phyloP scores from a whole-genome alignment of 139 green algal genomes.

The Haematococcus lacustris region DNA sequence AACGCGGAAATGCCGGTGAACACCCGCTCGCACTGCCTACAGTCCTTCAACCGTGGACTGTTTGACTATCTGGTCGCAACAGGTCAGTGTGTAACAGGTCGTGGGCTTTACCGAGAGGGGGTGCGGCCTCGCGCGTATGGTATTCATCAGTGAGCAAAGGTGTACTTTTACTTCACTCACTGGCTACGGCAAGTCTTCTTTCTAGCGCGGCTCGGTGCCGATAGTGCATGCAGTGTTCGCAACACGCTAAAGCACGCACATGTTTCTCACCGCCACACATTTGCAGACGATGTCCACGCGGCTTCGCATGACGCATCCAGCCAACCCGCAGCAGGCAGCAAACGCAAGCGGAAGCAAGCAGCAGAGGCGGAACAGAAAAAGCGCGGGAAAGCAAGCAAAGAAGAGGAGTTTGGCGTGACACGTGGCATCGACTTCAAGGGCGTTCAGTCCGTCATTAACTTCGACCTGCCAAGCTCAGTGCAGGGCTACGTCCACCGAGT shows the following conservation, averaged over 20 bases:
- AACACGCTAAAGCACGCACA: too few species aligned
- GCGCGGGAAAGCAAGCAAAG: slow-evolving; percentile 29
- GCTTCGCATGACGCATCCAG: slow-evolving; percentile 10
- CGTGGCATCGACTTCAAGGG: slow-evolving; percentile 95
- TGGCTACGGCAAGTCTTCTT: too few species aligned
- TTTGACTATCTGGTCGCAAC: slow-evolving; percentile 93
- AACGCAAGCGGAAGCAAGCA: slow-evolving; percentile 3
- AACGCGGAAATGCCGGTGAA: slow-evolving; percentile 84
- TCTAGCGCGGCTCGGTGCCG: not conserved
- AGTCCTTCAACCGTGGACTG: slow-evolving; percentile 60
- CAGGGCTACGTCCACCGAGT: slow-evolving; percentile 81
- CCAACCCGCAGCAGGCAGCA: not conserved
- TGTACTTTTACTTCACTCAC: too few species aligned
- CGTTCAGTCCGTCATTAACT: slow-evolving; percentile 88
- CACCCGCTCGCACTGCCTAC: slow-evolving; percentile 50
- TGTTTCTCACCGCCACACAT: not conserved
- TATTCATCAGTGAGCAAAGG: too few species aligned
- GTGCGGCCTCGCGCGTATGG: too few species aligned
- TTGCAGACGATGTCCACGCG: slow-evolving; percentile 55
- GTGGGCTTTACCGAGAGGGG: too few species aligned
- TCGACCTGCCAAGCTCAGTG: slow-evolving; percentile 57
- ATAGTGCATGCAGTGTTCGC: too few species aligned
- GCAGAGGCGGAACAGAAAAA: not conserved
- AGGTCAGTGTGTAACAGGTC: too few species aligned
- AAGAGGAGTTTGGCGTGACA: slow-evolving; percentile 92